Evolutionary conservation across 768 basidiomycete species (phyloP), one percentile per base, ranked within the genome.

Genomic region (Strobilomyces echinocephalus): DNA sequence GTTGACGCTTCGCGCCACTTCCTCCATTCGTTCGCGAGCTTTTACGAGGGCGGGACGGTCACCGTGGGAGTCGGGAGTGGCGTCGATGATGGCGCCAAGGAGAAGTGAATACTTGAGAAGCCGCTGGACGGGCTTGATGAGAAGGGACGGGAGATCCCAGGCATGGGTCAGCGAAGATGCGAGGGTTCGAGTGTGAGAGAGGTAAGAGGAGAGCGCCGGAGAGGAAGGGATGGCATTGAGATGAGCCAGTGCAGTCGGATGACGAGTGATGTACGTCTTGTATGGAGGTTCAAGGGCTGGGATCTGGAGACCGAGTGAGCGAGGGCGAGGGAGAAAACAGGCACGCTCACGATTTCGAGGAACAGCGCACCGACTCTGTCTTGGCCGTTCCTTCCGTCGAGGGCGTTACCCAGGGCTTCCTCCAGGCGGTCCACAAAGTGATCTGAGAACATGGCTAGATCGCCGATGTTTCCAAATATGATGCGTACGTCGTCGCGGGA

Each of bases 101-200:
- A 99, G 79, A 9, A 98, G 80, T 0, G 91, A 84, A 65, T 99
- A 99, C 67, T 97, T 98, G 58, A 97, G 83, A 50, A 97, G 79
- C 15, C 95, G 84, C 65, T 98, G 97, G 4, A 99, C 92, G 33
- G 97, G 97, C 71, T 98, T 97, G 71, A 99, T 97, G 55, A 99
- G 85, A 36, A 97, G 80, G 0, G 92, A 93, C 6, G 91, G 78
- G 26, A 99, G 82, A 67, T 99, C 95, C 87, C 92, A 94, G 3
- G 92, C 89, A 62, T 91, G 86, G 0, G 91, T 88, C 12, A 88
- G 77, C 21, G 81, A 79, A 2, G 84, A 79, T 1, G 88, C 85
- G 35, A 87, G 75, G 11, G 74, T 76, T 54, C 81, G 79, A 16
- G 87, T 88, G 34, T 83, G 81, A 10, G 78, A 68, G 43, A 90